Evolutionary conservation across 495 filamentous ascomycete species (phyloP), one percentile per base, ranked within the genome.

Genomic region (Penicillium egyptiacum): DNA sequence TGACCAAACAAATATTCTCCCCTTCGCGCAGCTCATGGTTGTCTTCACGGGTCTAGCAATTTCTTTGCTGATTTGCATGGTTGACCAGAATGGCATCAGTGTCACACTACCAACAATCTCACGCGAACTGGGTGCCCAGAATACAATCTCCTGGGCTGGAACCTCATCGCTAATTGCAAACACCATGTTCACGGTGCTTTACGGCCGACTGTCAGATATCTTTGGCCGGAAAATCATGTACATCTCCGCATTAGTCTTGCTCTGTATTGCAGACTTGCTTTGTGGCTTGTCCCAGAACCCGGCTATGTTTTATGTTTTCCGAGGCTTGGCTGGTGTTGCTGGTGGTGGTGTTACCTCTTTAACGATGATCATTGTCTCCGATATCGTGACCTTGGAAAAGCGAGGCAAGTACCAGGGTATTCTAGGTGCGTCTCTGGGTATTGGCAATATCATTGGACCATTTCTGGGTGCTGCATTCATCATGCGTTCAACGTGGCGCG

Each of bases 91-190:
- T 64, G 78, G 79, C 4, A 80, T 88, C 49, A 81, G 79, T 54
- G 80, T 85, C 19, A 78, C 79, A 2, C 67, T 88, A 0, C 85
- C 85, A 1, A 81, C 80, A 11, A 84, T 88, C 58, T 81, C 81
- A 37, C 70, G 68, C 49, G 83, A 86, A 44, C 72, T 88, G 1
- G 58, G 81, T 50, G 82, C 79, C 0, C 61, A 73, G 35, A 72
- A 82, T 33, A 86, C 83, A 16, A 86, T 90, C 22, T 88, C 83
- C 0, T 92, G 88, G 88, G 82, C 88, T 5, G 89, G 87, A n/a
- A 91, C 86, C 1, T 88, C 87, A 4, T 86, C 86, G 23, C 71
- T 91, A 19, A 86, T 92, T 51, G 86, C 86, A 3, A 88, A 88
- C 63, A 88, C 86, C 11, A 83, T 86, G 52, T 89, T 88, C 51